These are phyloP conservation scores for Magnusiomyces suaveolens DNA, from an alignment of 1,139 yeast species.

Conservation along the genomic window DNA sequence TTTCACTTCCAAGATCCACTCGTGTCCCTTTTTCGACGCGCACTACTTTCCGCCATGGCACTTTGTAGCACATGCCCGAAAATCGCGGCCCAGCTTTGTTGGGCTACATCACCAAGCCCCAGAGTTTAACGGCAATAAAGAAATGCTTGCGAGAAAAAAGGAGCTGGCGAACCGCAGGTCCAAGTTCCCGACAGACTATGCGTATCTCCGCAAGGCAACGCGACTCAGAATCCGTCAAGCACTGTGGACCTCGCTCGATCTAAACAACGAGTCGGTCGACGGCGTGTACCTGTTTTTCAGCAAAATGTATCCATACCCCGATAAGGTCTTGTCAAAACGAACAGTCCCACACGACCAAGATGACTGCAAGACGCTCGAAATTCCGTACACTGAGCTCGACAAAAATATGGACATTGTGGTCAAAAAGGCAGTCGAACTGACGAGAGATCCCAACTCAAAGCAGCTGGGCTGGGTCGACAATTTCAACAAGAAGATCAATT, in stretches of 20 bases:
- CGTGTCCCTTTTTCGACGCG: conserved; percentile 17
- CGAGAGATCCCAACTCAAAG: conserved; percentile 29
- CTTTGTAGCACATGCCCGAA: conserved; percentile 39
- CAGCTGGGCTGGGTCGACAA: conserved; percentile 27
- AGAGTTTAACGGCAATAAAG: conserved; percentile 24
- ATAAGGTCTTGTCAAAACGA: not conserved
- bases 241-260: conserved; percentile 28
- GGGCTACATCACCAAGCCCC: conserved; percentile 21
- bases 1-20: conserved; percentile 17
- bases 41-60: conserved; percentile 41
- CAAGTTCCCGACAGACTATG: conserved; percentile 35
- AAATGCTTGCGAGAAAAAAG: not conserved
- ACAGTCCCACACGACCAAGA: not conserved
- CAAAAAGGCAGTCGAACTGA: conserved; percentile 23
- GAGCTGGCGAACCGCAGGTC: conserved; percentile 16
- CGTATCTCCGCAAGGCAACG: conserved; percentile 34
- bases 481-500: conserved; percentile 26
- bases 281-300: conserved; percentile 42
- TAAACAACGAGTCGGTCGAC: conserved; percentile 30
- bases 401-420: conserved; percentile 31
- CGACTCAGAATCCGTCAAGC: conserved; percentile 36
- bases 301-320: conserved; percentile 16
- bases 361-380: not conserved
- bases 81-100: conserved; percentile 41
- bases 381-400: conserved; percentile 13